Percentiles rank a stretch among this genome's conserved stretches.
phyloP scores from a whole-genome alignment of 805 yeast genomes.

The Saturnispora kantuleensis region DNA sequence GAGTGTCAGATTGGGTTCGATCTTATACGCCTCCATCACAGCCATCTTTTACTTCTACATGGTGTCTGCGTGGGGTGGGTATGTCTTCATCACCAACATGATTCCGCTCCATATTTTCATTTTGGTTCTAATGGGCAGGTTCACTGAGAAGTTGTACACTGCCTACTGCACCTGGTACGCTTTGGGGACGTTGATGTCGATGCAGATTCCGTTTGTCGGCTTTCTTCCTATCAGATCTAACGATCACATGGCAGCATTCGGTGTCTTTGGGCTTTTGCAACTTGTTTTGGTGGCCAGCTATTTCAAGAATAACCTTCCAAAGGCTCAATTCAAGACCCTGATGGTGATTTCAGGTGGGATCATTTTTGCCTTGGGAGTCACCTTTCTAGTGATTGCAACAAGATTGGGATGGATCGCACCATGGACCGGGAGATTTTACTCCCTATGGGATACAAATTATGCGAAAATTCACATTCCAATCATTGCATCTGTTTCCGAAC shows the following conservation, averaged over 20 bases:
- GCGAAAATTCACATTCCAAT: slow-evolving; percentile 98
- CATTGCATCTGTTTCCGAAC: slow-evolving; percentile 97
- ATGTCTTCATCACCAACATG: slow-evolving; percentile 95
- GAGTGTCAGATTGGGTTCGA: slow-evolving; percentile 83
- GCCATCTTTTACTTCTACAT: slow-evolving; percentile 91
- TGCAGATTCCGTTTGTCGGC: slow-evolving; percentile 99
- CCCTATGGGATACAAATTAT: slow-evolving; percentile 95
- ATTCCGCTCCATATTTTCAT: slow-evolving; percentile 93
- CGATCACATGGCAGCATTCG: slow-evolving; percentile 97
- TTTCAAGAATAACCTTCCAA: slow-evolving; percentile 61
- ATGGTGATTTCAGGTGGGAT: slow-evolving; percentile 49
- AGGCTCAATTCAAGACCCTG: slow-evolving; percentile 62
- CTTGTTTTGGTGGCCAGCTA: slow-evolving; percentile 80
- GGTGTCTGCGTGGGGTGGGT: slow-evolving; percentile 99
- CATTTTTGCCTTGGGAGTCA: slow-evolving; percentile 53
- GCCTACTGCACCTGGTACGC: slow-evolving; percentile 97
- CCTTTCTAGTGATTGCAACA: slow-evolving; percentile 70
- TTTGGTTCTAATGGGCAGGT: slow-evolving; percentile 88
- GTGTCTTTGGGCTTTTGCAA: slow-evolving; percentile 93
- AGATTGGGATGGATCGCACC: slow-evolving; percentile 93
- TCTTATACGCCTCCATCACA: slow-evolving; percentile 71
- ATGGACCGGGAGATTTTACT: slow-evolving; percentile 98
- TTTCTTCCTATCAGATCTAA: slow-evolving; percentile 93
- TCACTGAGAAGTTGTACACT: slow-evolving; percentile 69
- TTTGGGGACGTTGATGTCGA: slow-evolving; percentile 92